A percentile compares a stretch with the other conserved stretches of the same genome.
Evolutionary conservation across 768 basidiomycete genomes (phyloP).

Genomic region (Kwoniella sp.): DNA sequence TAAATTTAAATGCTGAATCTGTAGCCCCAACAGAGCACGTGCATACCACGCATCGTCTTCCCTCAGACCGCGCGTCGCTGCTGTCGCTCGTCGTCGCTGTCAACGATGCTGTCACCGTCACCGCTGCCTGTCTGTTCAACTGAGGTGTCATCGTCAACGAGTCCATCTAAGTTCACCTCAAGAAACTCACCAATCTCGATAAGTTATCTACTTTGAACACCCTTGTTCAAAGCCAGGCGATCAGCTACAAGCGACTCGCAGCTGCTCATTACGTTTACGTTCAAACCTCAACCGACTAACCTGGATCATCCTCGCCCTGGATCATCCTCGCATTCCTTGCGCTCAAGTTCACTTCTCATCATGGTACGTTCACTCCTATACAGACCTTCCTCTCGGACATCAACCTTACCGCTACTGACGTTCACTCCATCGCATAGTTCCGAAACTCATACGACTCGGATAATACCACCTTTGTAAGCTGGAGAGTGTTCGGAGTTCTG

Average conservation of each 20-base stretch:
- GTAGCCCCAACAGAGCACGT: no score
- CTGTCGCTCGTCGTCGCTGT: constrained; percentile 5
- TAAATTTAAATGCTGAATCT: no score
- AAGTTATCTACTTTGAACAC: no score
- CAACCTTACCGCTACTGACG: not conserved
- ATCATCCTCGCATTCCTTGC: not conserved
- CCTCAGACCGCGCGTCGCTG: constrained; percentile 5
- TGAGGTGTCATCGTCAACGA: no score
- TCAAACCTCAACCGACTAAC: no score
- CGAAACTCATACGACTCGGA: constrained; percentile 97
- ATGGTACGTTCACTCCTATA: constrained; percentile 15
- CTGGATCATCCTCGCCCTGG: no score
- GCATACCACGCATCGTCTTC: not conserved
- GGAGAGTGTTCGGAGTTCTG: not conserved
- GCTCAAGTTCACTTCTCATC: not conserved
- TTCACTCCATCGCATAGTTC: constrained; percentile 44
- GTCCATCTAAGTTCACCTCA: no score
- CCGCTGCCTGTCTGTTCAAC: not conserved
- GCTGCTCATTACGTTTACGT: no score
- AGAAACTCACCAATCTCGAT: no score
- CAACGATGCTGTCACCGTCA: constrained; percentile 1
- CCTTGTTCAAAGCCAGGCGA: no score
- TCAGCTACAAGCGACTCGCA: no score
- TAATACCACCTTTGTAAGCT: constrained; percentile 69
- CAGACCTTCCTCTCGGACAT: not conserved